Percentiles rank a stretch among this genome's conserved stretches.
phyloP scores from a whole-genome alignment of 2,329 filamentous ascomycete genomes.

The Nemania sp. region DNA sequence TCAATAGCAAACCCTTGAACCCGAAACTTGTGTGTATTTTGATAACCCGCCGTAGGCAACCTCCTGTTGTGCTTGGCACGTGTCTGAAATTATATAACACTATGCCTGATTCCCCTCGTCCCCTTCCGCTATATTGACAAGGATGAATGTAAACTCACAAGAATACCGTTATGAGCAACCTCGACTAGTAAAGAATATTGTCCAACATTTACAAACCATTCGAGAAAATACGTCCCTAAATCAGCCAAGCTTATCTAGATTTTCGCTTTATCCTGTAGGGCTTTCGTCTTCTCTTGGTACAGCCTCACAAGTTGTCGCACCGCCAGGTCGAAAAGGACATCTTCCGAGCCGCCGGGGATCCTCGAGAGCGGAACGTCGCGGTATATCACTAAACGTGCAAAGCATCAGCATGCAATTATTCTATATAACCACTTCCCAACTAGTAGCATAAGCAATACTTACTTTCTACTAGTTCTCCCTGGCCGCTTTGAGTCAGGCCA shows the following conservation, averaged over 20 bases:
- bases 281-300: slow-evolving; percentile 69
- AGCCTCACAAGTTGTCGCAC: slow-evolving; percentile 78
- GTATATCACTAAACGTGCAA: slow-evolving; percentile 62
- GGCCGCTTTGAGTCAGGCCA: slow-evolving; percentile 75
- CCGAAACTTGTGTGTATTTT: no score
- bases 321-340: slow-evolving; percentile 77
- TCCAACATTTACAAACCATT: no score
- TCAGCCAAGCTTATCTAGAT: slow-evolving; percentile 26
- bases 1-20: no score
- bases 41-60: no score
- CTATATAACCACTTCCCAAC: background rate
- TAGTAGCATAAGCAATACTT: slow-evolving; percentile 54
- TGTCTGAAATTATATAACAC: no score
- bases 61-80: no score
- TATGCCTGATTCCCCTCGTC: no score
- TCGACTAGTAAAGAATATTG: no score
- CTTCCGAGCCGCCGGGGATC: slow-evolving; percentile 77
- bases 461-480: slow-evolving; percentile 78
- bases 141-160: no score
- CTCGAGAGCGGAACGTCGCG: slow-evolving; percentile 69
- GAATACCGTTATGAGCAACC: no score
- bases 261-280: slow-evolving; percentile 50
- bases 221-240: no score
- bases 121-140: no score
- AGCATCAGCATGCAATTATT: background rate